Conservation (phyloP, 495 filamentous ascomycete species). For the Aspergillus biplanus region DNA sequence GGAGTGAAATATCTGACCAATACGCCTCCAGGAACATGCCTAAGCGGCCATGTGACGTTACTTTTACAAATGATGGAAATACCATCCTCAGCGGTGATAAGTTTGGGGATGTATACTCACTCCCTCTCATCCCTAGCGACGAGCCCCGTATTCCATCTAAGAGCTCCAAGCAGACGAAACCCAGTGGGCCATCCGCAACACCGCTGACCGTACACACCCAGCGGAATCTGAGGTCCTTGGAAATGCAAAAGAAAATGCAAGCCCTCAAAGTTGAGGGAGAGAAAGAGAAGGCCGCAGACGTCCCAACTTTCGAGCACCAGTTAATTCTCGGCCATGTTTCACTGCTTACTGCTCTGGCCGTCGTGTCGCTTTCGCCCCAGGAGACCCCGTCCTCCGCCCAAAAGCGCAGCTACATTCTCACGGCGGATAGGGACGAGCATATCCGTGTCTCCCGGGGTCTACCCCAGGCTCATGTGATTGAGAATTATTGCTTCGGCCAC, state of each 20-base stretch:
- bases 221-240: conserved; percentile 73
- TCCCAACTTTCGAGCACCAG: conserved; percentile 66
- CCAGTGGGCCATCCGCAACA: conserved; percentile 64
- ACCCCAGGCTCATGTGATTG: conserved; percentile 86
- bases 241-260: conserved; percentile 64
- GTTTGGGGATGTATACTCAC: conserved; percentile 90
- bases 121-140: conserved; percentile 70
- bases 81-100: conserved; percentile 87
- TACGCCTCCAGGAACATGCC: conserved; percentile 69
- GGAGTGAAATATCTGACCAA: conserved; percentile 18
- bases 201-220: conserved; percentile 80
- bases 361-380: conserved; percentile 42
- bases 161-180: conserved; percentile 29
- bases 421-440: conserved; percentile 94
- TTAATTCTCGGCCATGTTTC: conserved; percentile 92
- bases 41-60: conserved; percentile 79
- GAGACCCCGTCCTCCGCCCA: conserved; percentile 26
- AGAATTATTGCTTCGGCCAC: conserved; percentile 86
- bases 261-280: conserved; percentile 45
- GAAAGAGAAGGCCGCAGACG: conserved; percentile 41
- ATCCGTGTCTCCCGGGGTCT: conserved; percentile 85
- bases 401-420: conserved; percentile 72
- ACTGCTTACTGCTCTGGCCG: conserved; percentile 76
- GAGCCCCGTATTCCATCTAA: conserved; percentile 28
- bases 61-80: conserved; percentile 65